Percentiles rank a stretch among this genome's conserved stretches.
Evolutionary conservation across 139 green algal species (phyloP).

Genomic region (Picochlorum sp.): DNA sequence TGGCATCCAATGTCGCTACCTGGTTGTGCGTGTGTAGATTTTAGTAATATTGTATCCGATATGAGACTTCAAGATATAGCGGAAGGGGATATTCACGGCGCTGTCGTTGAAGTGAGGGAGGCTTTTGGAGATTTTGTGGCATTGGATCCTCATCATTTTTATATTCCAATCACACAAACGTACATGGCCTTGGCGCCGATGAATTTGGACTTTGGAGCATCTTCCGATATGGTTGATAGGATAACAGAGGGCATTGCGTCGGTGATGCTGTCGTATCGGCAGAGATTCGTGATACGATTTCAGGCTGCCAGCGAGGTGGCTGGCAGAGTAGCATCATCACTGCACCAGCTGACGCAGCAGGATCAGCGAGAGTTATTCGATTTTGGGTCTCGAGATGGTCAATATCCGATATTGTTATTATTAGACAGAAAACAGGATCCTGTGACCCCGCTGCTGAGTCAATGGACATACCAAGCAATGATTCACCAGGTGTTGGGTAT

Average conservation of each 20-base stretch:
- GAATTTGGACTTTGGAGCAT: slow-evolving; percentile 42
- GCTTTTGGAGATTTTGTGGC: slow-evolving; percentile 81
- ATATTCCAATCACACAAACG: slow-evolving; percentile 43
- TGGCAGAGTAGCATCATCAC: slow-evolving; percentile 53
- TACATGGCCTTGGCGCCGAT: slow-evolving; percentile 33
- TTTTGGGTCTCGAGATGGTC: slow-evolving; percentile 49
- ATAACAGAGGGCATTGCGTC: slow-evolving; percentile 74
- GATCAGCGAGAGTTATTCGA: slow-evolving; percentile 69
- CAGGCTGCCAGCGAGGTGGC: slow-evolving; percentile 60
- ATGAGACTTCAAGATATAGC: slow-evolving; percentile 90
- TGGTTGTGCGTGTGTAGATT: slow-evolving; percentile 38
- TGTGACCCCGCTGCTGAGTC: slow-evolving; percentile 73
- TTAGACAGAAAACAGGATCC: slow-evolving; percentile 81
- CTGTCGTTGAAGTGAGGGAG: slow-evolving; percentile 80
- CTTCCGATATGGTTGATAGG: slow-evolving; percentile 34
- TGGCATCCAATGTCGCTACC: background rate
- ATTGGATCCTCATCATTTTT: slow-evolving; percentile 75
- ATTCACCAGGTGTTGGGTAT: slow-evolving; percentile 87
- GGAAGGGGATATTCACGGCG: slow-evolving; percentile 73
- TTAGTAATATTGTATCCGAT: slow-evolving; percentile 82
- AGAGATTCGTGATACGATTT: slow-evolving; percentile 74
- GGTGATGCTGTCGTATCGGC: slow-evolving; percentile 65
- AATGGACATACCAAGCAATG: slow-evolving; percentile 81
- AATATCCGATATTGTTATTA: slow-evolving; percentile 64
- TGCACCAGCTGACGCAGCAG: slow-evolving; percentile 52